phyloP scores from a whole-genome alignment of 2,329 filamentous ascomycete genomes.

The Calonectria fujianensis region DNA sequence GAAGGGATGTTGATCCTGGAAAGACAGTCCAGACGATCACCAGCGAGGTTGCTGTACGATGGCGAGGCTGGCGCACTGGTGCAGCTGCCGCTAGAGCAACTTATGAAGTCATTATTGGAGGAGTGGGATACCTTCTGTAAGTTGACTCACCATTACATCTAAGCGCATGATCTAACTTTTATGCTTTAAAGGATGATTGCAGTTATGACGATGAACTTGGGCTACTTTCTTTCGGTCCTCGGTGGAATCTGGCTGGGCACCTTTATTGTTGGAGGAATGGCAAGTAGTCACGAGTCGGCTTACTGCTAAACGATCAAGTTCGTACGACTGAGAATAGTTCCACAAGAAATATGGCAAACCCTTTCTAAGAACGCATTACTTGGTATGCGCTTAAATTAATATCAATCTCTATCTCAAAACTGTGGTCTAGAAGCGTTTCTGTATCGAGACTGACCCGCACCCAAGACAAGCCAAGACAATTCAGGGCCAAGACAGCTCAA shows the following conservation, averaged over 20 bases:
- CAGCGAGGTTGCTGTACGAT: not conserved
- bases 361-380: not conserved
- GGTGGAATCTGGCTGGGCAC: conserved; percentile 27
- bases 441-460: not conserved
- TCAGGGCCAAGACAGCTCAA: too few relatives aligned
- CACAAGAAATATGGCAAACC: not conserved
- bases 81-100: not conserved
- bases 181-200: conserved; percentile 13
- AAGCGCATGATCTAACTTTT: not conserved
- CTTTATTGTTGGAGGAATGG: conserved; percentile 12
- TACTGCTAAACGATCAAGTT: not conserved
- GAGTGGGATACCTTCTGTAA: conserved; percentile 20
- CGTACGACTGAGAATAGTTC: not conserved
- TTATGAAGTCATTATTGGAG: conserved; percentile 14
- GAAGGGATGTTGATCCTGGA: not conserved
- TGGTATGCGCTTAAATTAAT: not conserved
- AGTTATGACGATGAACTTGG: conserved; percentile 26
- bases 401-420: not conserved
- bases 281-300: not conserved
- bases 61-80: conserved; percentile 8
- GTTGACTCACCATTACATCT: not conserved
- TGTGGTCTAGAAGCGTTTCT: not conserved
- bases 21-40: not conserved
- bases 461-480: not conserved
- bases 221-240: conserved; percentile 17